Evolutionary conservation across 139 green algal genomes (phyloP).

Genomic region (Chlamydomonas urium): DNA sequence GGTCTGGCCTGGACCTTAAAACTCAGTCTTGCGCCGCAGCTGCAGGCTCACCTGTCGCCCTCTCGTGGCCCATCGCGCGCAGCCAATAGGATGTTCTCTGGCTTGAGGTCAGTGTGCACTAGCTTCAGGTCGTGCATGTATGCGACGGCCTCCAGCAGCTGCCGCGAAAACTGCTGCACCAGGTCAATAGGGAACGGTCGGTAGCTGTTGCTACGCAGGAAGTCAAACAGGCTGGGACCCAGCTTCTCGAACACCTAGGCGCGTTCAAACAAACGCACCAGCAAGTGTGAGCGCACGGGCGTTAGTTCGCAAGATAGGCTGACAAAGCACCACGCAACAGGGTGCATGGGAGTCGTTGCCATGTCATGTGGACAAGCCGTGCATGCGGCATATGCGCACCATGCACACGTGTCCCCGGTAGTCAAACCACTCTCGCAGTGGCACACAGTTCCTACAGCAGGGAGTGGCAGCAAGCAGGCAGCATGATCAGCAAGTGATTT

Average conservation of each 20-base stretch:
- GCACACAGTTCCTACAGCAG: slow-evolving; percentile 66
- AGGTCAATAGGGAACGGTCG: slow-evolving; percentile 78
- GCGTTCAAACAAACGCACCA: neutral
- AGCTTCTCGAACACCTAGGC: slow-evolving; percentile 95
- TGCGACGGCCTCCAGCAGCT: slow-evolving; percentile 75
- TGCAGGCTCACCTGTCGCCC: no score
- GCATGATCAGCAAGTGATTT: neutral
- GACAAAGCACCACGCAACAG: neutral
- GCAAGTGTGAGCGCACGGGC: neutral
- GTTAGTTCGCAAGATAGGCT: neutral
- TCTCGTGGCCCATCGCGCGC: no score
- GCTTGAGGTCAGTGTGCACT: slow-evolving; percentile 98
- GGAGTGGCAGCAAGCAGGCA: neutral
- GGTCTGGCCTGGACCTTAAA: no score
- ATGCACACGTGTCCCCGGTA: slow-evolving; percentile 98
- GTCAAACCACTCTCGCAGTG: slow-evolving; percentile 92
- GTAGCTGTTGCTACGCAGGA: slow-evolving; percentile 90
- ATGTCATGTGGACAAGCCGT: neutral
- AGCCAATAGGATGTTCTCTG: slow-evolving; percentile 98
- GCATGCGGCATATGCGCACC: slow-evolving; percentile 40
- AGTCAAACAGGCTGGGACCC: slow-evolving; percentile 92
- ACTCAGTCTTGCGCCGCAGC: no score
- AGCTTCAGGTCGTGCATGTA: slow-evolving; percentile 90
- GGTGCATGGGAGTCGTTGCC: neutral
- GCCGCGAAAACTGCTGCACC: slow-evolving; percentile 64